These are phyloP conservation scores for Miscanthus lutarioriparius DNA, from an alignment of 176 grass and related monocot genomes.

Conservation along the genomic window DNA sequence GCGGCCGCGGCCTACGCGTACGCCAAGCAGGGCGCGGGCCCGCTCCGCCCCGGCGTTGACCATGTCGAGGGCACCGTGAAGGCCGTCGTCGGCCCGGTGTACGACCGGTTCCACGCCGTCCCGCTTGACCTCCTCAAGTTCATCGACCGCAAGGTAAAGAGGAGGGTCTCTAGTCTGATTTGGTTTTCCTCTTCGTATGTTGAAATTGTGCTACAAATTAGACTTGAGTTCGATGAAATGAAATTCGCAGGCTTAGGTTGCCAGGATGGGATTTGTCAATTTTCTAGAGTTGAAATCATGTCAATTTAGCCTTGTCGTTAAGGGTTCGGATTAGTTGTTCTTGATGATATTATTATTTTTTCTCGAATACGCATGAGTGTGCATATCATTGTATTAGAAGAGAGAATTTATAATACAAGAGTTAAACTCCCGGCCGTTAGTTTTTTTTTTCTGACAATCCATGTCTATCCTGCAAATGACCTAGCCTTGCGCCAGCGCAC, in stretches of 20 bases:
- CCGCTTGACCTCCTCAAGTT: conserved; percentile 77
- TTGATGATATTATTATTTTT: no score
- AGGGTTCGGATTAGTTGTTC: no score
- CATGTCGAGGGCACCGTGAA: conserved; percentile 80
- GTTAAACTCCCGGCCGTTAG: no score
- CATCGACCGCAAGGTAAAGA: conserved; percentile 77
- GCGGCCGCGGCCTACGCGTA: conserved; percentile 61
- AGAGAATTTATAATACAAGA: no score
- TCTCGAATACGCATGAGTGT: no score
- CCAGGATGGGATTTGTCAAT: not conserved
- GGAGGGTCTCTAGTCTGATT: not conserved
- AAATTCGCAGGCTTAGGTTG: not conserved
- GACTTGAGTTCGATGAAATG: not conserved
- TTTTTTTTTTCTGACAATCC: no score
- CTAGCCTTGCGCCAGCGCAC: no score
- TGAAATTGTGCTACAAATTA: not conserved
- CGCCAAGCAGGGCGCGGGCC: conserved; percentile 70
- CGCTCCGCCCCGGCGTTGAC: conserved; percentile 83
- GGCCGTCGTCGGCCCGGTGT: conserved; percentile 82
- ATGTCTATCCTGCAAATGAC: no score
- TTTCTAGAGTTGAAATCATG: no score
- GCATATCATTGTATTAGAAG: no score
- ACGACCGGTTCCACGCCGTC: conserved; percentile 65
- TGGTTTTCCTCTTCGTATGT: not conserved
- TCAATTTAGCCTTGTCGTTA: no score